Percentiles rank a stretch among this genome's conserved stretches.
phyloP scores from a whole-genome alignment of 1,284 basidiomycete genomes.

The Xerocomus minutiporus region DNA sequence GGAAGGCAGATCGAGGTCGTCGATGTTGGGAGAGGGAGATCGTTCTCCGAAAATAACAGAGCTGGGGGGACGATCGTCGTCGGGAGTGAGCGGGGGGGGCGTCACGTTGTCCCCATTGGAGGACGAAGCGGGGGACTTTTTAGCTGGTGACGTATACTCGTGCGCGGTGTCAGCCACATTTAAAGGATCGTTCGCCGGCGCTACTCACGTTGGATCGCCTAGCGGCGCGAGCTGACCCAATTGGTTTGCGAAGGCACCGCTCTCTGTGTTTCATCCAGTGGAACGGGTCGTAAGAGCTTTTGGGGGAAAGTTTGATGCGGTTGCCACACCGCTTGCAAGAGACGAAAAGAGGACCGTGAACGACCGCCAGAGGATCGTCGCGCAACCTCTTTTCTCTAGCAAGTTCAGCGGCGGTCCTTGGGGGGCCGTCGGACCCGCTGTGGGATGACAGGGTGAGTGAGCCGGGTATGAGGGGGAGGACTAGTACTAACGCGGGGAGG shows the following conservation, averaged over 20 bases:
- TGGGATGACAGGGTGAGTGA: slow-evolving; percentile 10
- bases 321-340: slow-evolving; percentile 52
- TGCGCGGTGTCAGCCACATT: not conserved
- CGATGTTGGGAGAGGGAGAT: slow-evolving; percentile 24
- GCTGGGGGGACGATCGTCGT: slow-evolving; percentile 31
- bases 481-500: slow-evolving; percentile 17
- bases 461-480: not conserved
- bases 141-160: slow-evolving; percentile 19
- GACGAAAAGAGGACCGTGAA: slow-evolving; percentile 50
- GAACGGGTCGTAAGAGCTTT: slow-evolving; percentile 59
- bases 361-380: slow-evolving; percentile 48
- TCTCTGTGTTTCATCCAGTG: slow-evolving; percentile 64
- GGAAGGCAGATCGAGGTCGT: slow-evolving; percentile 16
- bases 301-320: slow-evolving; percentile 61
- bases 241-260: slow-evolving; percentile 44
- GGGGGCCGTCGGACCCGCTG: slow-evolving; percentile 24
- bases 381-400: slow-evolving; percentile 46
- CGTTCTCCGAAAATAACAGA: slow-evolving; percentile 18
- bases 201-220: not conserved
- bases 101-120: slow-evolving; percentile 30
- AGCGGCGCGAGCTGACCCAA: slow-evolving; percentile 16
- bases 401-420: slow-evolving; percentile 31
- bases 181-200: too few relatives aligned
- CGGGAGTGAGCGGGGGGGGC: slow-evolving; percentile 36
- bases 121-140: slow-evolving; percentile 28